Conservation (phyloP, 2,329 filamentous ascomycete species). For the Pseudopyrenochaeta lycopersici region DNA sequence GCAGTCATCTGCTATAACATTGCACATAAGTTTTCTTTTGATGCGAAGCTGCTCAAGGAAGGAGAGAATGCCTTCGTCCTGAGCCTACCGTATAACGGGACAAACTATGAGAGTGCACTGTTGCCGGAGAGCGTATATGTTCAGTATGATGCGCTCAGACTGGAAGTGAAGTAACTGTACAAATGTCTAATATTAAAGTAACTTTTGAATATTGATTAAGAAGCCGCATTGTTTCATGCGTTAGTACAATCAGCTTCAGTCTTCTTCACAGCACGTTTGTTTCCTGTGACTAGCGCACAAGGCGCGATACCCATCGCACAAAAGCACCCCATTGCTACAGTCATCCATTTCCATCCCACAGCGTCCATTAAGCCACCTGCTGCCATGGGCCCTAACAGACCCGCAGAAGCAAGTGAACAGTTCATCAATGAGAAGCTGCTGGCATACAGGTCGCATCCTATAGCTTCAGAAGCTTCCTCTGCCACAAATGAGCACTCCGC, state of each 20-base stretch:
- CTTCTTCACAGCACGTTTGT: background rate
- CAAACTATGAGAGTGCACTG: constrained; percentile 62
- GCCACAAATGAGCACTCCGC: constrained; percentile 18
- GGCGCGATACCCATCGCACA: constrained; percentile 13
- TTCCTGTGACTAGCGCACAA: constrained; percentile 3
- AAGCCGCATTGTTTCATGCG: background rate
- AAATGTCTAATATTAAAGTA: background rate
- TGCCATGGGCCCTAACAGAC: constrained; percentile 13
- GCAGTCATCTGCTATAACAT: constrained; percentile 70
- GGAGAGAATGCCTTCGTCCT: constrained; percentile 66
- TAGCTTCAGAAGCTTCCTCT: constrained; percentile 9
- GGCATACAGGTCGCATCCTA: constrained; percentile 11
- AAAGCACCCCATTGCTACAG: constrained; percentile 8
- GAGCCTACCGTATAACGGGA: constrained; percentile 67
- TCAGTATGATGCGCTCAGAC: constrained; percentile 70
- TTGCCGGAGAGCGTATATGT: constrained; percentile 62
- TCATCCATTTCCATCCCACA: constrained; percentile 16
- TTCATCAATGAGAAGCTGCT: constrained; percentile 21
- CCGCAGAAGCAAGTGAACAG: constrained; percentile 13
- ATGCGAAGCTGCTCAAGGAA: constrained; percentile 57
- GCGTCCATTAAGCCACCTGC: constrained; percentile 10
- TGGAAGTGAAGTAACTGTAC: constrained; percentile 60
- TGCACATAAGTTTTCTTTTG: constrained; percentile 67
- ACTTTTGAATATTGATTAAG: background rate
- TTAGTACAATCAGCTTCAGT: background rate